Base-by-base conservation (phyloP, 768 basidiomycete species). In the Termitomyces sp. region DNA sequence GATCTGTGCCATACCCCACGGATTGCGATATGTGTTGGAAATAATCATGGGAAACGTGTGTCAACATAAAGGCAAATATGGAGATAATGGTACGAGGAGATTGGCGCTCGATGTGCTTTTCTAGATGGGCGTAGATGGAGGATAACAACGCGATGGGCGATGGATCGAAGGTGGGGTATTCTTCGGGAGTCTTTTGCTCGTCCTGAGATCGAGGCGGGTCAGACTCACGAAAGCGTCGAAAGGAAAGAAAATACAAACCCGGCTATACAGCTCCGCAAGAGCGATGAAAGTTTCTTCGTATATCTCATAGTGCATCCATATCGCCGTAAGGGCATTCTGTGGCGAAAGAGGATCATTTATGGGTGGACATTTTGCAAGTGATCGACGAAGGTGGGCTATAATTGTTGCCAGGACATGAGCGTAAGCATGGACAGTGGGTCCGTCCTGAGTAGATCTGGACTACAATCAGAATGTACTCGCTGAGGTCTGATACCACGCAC, bases 1-100 rank as follows among this genome's bases (percentile, higher is more conserved):
- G 64, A 24, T 73, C 68, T 1, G 67, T 70, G 12, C 72, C 73
- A 60, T 75, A 85, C 0, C 89, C 88, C 20, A 93, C 78, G 4
- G 85, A 84, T 22, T 71, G 73, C 48, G 84, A 84, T 0, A 92
- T 69, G 30, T 76, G 68, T 42, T 79, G 74, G 44, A 92, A 74
- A 61, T 89, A 91, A 55, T 84, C 83, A 24, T 75, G 76, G 0
- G 89, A 91, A 0, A 84, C 75, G 39, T 73, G 73, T 0, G 86
- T 83, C 41, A 93, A 73, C n/a, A 91, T 78, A 62, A 82, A 88
- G 0, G 90, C 88, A 45, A 89, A 72, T 9, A 81, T 75, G 1
- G 87, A 84, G 20, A 69, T 76, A 56, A 88, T 73, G 16, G 67
- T 63, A 4, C 67, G 72, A 0, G 78, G 68, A 2, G 90, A 84